Conservation (phyloP, 2,329 filamentous ascomycete species). For the Alternaria sp. region DNA sequence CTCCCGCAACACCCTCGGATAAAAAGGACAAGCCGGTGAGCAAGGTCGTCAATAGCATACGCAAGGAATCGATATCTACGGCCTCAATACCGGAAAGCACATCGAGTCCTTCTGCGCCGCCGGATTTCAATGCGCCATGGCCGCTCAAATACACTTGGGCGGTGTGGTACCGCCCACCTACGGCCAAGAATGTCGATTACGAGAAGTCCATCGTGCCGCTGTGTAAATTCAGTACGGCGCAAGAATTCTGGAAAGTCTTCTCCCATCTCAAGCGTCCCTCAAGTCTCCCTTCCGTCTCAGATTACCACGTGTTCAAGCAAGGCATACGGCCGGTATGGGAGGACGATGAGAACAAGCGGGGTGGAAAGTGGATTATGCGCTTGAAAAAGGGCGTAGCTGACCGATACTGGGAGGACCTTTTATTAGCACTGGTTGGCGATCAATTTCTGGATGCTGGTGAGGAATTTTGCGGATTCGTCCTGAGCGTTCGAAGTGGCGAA, state of each 20-base stretch:
- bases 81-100: conserved; percentile 39
- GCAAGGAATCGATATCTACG: conserved; percentile 47
- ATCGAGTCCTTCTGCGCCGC: conserved; percentile 53
- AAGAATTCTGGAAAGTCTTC: conserved; percentile 93
- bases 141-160: conserved; percentile 88
- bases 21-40: conserved; percentile 60
- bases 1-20: conserved; percentile 67
- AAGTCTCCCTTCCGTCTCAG: conserved; percentile 85
- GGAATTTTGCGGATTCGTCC: conserved; percentile 92
- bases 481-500: conserved; percentile 93
- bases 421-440: conserved; percentile 90
- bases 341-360: conserved; percentile 93
- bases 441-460: conserved; percentile 92
- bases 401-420: conserved; percentile 93
- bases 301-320: conserved; percentile 98
- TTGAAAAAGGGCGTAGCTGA: conserved; percentile 97
- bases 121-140: conserved; percentile 51
- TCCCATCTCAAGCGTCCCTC: conserved; percentile 90
- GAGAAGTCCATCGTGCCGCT: conserved; percentile 94
- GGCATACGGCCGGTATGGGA: conserved; percentile 98
- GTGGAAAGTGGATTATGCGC: conserved; percentile 96
- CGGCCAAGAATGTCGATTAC: conserved; percentile 97
- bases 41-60: conserved; percentile 46
- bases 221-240: conserved; percentile 79
- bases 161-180: conserved; percentile 96